Evolutionary conservation across 2,329 filamentous ascomycete species (phyloP).

Genomic region (Westerdykella sp.): DNA sequence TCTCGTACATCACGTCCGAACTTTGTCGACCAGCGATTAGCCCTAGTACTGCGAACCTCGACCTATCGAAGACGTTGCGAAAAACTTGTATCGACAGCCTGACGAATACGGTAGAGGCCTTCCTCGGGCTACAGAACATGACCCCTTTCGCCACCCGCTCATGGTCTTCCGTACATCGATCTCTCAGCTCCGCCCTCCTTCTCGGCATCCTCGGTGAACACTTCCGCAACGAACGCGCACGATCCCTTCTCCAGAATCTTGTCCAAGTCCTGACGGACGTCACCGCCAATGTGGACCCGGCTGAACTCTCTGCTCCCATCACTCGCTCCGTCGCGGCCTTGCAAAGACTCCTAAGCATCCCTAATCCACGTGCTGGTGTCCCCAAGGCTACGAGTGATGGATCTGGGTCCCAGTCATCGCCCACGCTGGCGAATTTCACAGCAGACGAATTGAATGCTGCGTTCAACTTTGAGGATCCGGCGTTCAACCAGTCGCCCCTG

Average conservation of each 20-base stretch:
- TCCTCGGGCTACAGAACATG: constrained; percentile 53
- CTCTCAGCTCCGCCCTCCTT: constrained; percentile 40
- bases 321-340: constrained; percentile 44
- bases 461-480: constrained; percentile 24
- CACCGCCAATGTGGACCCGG: constrained; percentile 42
- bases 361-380: constrained; percentile 15
- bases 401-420: constrained; percentile 27
- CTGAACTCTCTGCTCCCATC: constrained; percentile 44
- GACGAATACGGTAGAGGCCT: constrained; percentile 53
- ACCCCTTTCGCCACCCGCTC: constrained; percentile 41
- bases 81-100: constrained; percentile 52
- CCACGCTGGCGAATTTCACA: constrained; percentile 27
- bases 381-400: constrained; percentile 18
- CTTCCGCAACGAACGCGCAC: constrained; percentile 41
- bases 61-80: constrained; percentile 45
- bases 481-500: constrained; percentile 31
- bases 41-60: constrained; percentile 41
- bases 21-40: constrained; percentile 57
- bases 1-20: constrained; percentile 57
- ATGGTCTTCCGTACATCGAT: constrained; percentile 41
- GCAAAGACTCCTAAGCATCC: constrained; percentile 37
- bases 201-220: constrained; percentile 43
- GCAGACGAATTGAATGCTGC: constrained; percentile 35
- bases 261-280: constrained; percentile 44
- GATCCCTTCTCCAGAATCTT: constrained; percentile 42